phyloP scores from a whole-genome alignment of 768 basidiomycete genomes.

The Leccinum subgranulosum region DNA sequence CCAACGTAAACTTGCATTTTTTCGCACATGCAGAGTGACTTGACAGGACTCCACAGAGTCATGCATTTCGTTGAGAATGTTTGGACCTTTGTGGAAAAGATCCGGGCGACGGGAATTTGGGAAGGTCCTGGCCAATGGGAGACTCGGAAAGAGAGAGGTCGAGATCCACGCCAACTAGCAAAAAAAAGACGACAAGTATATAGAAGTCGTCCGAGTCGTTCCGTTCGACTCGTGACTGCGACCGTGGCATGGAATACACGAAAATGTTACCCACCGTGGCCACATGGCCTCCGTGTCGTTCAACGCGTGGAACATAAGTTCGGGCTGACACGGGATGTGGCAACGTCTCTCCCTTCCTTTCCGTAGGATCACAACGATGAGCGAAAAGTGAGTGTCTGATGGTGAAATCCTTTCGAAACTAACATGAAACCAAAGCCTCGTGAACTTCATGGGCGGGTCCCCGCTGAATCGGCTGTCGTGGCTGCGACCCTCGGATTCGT shows the following conservation, averaged over 20 bases:
- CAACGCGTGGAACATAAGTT: conserved; percentile 1
- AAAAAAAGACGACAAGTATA: no score
- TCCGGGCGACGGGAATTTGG: conserved; percentile 23
- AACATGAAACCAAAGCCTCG: conserved; percentile 30
- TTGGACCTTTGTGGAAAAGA: conserved; percentile 14
- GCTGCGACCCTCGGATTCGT: conserved; percentile 68
- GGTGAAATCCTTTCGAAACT: background rate
- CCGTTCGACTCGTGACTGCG: background rate
- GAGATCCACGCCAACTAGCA: no score
- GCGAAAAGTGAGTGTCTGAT: conserved; percentile 27
- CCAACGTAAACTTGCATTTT: conserved; percentile 22
- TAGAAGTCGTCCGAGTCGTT: no score
- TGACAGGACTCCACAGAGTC: conserved; percentile 5
- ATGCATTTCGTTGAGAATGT: conserved; percentile 6
- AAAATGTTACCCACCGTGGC: background rate
- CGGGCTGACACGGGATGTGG: background rate
- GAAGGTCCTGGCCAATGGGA: conserved; percentile 21
- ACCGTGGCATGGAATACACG: background rate
- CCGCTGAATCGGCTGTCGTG: conserved; percentile 81
- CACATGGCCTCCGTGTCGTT: conserved; percentile 2
- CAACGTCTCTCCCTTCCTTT: conserved; percentile 1
- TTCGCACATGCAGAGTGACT: conserved; percentile 1
- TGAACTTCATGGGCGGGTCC: conserved; percentile 58
- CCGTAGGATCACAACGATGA: conserved; percentile 22
- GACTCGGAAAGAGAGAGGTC: background rate